A percentile compares a stretch with the other conserved stretches of the same genome.
Evolutionary conservation across 805 yeast genomes (phyloP).

Genomic region (Saccharomycopsis amapae): DNA sequence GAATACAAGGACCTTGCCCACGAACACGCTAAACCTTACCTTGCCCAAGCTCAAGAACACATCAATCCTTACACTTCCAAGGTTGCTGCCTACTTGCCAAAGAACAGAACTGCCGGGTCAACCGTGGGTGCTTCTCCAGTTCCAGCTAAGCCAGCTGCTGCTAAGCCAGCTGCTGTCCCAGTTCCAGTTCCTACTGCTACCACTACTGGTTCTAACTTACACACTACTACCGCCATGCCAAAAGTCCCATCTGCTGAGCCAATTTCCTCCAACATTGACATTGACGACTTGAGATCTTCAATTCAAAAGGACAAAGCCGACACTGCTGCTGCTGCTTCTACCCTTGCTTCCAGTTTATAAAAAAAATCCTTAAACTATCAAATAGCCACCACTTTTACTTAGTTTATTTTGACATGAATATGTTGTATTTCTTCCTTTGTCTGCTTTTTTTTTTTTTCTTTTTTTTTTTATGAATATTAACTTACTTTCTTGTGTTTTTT

Average conservation of each 20-base stretch:
- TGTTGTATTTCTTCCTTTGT: too few species aligned
- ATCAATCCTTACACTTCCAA: slow-evolving; percentile 62
- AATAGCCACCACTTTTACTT: too few species aligned
- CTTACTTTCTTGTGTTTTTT: too few species aligned
- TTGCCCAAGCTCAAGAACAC: slow-evolving; percentile 49
- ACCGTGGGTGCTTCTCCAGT: slow-evolving; percentile 41
- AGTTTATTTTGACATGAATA: too few species aligned
- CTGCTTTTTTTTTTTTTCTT: too few species aligned
- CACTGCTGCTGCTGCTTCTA: not conserved
- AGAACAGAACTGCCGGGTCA: slow-evolving; percentile 62
- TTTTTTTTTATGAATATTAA: too few species aligned
- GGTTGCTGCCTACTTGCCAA: slow-evolving; percentile 38
- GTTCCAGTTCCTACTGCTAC: slow-evolving; percentile 4
- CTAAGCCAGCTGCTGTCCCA: slow-evolving; percentile 10
- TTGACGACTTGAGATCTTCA: slow-evolving; percentile 28
- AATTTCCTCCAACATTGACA: slow-evolving; percentile 25
- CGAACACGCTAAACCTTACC: slow-evolving; percentile 50
- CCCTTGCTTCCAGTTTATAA: too few species aligned
- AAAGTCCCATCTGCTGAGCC: slow-evolving; percentile 22
- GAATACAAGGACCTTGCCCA: slow-evolving; percentile 36
- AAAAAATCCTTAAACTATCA: too few species aligned
- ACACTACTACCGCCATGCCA: slow-evolving; percentile 16
- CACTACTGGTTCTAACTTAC: slow-evolving; percentile 14
- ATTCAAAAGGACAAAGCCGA: slow-evolving; percentile 16
- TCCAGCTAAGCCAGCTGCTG: slow-evolving; percentile 18